Conservation (phyloP, 1,139 yeast species). For the Suhomyces wounanorum region DNA sequence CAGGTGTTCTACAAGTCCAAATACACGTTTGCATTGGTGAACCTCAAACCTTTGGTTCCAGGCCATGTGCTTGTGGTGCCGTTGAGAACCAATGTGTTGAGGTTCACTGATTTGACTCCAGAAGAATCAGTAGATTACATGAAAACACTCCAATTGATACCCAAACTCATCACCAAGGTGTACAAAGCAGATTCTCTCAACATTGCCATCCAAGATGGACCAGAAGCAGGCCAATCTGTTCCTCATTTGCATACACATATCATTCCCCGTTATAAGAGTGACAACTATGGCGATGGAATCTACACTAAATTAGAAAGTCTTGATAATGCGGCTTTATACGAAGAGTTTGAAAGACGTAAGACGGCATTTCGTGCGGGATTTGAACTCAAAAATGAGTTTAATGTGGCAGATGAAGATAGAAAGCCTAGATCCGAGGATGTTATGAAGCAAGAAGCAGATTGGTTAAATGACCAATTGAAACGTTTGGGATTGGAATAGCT, state of each 20-base stretch:
- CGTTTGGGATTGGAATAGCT: conserved; percentile 6
- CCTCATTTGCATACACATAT: conserved; percentile 94
- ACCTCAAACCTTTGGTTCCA: conserved; percentile 84
- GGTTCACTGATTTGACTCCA: conserved; percentile 65
- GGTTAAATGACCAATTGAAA: conserved; percentile 47
- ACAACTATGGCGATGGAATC: conserved; percentile 72
- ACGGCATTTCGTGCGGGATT: conserved; percentile 17
- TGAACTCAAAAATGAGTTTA: conserved; percentile 30
- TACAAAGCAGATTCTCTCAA: conserved; percentile 82
- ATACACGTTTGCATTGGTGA: conserved; percentile 78
- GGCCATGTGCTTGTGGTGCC: conserved; percentile 94
- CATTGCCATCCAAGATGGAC: conserved; percentile 93
- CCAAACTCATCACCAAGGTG: conserved; percentile 59
- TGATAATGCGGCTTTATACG: conserved; percentile 35
- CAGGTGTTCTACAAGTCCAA: conserved; percentile 63
- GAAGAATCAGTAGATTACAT: conserved; percentile 82
- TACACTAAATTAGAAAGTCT: conserved; percentile 58
- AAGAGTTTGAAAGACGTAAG: conserved; percentile 35
- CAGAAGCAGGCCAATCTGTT: conserved; percentile 90
- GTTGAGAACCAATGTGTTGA: conserved; percentile 53
- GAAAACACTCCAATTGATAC: conserved; percentile 69
- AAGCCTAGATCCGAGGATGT: conserved; percentile 53
- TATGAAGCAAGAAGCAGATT: conserved; percentile 66
- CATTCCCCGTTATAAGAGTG: conserved; percentile 71
- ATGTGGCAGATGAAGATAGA: conserved; percentile 53